Conservation (phyloP, 208 protist species). For the Jaenimonas drosophilae region DNA sequence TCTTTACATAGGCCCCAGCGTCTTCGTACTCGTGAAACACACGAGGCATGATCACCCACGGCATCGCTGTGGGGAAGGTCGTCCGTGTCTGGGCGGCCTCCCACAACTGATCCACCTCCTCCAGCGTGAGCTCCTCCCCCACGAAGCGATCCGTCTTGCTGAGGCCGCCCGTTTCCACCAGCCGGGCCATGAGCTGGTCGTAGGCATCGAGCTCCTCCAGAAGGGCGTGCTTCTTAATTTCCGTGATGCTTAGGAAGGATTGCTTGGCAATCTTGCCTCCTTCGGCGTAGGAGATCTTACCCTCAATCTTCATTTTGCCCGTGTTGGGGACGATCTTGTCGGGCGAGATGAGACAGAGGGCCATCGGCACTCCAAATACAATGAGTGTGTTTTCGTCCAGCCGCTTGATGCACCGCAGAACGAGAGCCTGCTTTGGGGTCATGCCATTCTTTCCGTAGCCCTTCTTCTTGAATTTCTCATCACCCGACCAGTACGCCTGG, state of each 20-base stretch:
- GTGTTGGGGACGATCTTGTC: constrained; percentile 67
- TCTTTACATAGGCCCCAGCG: constrained; percentile 49
- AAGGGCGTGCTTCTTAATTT: constrained; percentile 56
- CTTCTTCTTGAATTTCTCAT: constrained; percentile 26
- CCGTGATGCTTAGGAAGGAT: constrained; percentile 33
- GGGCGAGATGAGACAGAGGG: constrained; percentile 40
- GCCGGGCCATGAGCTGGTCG: constrained; percentile 19
- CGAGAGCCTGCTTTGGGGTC: constrained; percentile 50
- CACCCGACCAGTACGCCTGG: constrained; percentile 68
- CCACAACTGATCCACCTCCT: constrained; percentile 72
- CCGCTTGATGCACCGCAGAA: constrained; percentile 41
- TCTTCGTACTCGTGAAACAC: constrained; percentile 57
- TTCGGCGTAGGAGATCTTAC: constrained; percentile 21
- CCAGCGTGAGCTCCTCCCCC: constrained; percentile 44
- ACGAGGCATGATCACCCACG: constrained; percentile 32
- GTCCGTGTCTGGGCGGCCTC: constrained; percentile 34
- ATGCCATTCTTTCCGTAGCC: constrained; percentile 34
- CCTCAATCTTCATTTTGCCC: constrained; percentile 75
- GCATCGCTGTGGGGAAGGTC: constrained; percentile 32
- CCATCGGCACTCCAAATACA: constrained; percentile 31
- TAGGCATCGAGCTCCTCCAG: constrained; percentile 69
- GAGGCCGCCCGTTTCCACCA: constrained; percentile 24
- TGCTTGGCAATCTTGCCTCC: constrained; percentile 51
- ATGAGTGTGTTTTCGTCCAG: constrained; percentile 48
- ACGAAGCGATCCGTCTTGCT: constrained; percentile 24